phyloP scores from a whole-genome alignment of 2,329 filamentous ascomycete species.

The Davidsoniella australis region DNA sequence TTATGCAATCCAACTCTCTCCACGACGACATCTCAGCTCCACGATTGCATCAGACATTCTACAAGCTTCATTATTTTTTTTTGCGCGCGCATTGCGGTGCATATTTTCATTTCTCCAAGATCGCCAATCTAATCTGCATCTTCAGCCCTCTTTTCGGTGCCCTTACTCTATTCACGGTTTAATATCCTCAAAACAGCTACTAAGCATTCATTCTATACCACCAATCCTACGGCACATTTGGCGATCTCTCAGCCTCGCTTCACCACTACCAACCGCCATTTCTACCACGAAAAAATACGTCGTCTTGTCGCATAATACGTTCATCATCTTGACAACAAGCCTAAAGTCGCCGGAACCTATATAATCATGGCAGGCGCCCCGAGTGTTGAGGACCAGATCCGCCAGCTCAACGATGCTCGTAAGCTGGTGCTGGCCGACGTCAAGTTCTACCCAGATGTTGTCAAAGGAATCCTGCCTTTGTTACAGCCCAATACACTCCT shows the following conservation, averaged over 20 bases:
- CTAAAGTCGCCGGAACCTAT: neutral
- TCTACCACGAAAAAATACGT: neutral
- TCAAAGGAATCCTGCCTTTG: constrained; percentile 84
- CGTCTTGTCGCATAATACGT: too few relatives aligned
- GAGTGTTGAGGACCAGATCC: constrained; percentile 58
- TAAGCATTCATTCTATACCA: too few relatives aligned
- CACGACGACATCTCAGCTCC: neutral
- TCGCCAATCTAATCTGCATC: neutral
- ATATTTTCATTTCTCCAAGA: neutral
- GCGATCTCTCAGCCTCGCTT: too few relatives aligned
- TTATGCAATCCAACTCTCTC: neutral
- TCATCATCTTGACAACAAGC: too few relatives aligned
- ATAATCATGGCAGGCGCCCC: constrained; percentile 36
- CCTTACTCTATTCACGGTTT: too few relatives aligned
- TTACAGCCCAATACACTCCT: constrained; percentile 58
- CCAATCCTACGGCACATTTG: too few relatives aligned
- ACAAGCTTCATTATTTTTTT: neutral
- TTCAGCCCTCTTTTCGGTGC: neutral
- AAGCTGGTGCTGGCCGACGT: constrained; percentile 77
- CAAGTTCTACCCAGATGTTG: constrained; percentile 77
- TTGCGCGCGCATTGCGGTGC: neutral
- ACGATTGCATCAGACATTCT: neutral
- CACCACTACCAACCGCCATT: constrained; percentile 3
- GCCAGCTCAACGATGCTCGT: constrained; percentile 78
- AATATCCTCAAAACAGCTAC: too few relatives aligned